Base-by-base conservation (phyloP, 208 protist species). In the Porcisia hertigi region DNA sequence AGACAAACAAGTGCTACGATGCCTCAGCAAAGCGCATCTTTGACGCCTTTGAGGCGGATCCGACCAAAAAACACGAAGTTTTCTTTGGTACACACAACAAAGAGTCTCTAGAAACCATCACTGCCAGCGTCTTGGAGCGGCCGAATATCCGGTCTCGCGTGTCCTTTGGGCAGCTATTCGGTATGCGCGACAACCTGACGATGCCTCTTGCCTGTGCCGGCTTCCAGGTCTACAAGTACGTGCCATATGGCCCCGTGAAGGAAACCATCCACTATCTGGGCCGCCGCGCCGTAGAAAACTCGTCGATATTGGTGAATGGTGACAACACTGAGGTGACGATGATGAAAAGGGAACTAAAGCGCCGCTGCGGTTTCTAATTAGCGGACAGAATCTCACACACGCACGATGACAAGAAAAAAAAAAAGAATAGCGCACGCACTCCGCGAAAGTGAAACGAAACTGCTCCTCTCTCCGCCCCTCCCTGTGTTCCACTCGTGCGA, bases 211-310 rank as follows among this genome's bases (percentile, higher is more conserved):
- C 94, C 53, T 82, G 85, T 47, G 84, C 92, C 2, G 93, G 93
- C 23, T 98, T 94, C 64, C 81, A 88, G 60, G 89, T 95, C 12
- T 96, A 89, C 87, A 97, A 97, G 87, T 99, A 99, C 90, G 87
- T 99, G 14, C 98, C 98, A 9, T 99, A 99, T 81, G 98, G 98
- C 14, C 98, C 98, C 43, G 92, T 99, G 49, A 66, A 88, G 59
- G 96, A 99, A 81, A 98, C 98, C 11, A 88, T 99, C 71, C 98
- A 98, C 53, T 99, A 99, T 83, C 87, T 99, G 39, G 90, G 97
- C 55, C 91, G 98, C 60, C 86, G 98, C n/a, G 95, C 96, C 11
- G 88, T 98, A 69, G 98, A 99, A 87, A 99, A 99, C 82, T 83
- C 89, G 43, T 85, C 92, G 11, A 86, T 98, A 53, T 76, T 96